These are phyloP conservation scores for Polychaeton citri DNA, from an alignment of 2,329 filamentous ascomycete species.

Conservation along the genomic window DNA sequence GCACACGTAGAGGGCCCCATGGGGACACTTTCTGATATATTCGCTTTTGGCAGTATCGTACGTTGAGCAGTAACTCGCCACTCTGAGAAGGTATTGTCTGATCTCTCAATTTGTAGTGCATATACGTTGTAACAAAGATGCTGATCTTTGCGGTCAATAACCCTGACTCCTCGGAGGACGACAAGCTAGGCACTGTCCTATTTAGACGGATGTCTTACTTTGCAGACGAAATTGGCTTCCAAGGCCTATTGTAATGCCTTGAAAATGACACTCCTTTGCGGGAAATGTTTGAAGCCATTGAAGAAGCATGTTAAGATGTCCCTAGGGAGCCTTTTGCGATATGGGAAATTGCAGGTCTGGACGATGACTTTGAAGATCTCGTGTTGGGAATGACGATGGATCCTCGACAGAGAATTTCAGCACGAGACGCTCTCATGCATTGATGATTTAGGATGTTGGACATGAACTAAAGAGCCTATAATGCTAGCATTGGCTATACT, in stretches of 20 bases:
- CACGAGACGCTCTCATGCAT: background rate
- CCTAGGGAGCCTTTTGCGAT: constrained; percentile 26
- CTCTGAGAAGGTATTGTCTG: background rate
- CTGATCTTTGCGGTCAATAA: constrained; percentile 25
- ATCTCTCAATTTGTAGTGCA: constrained; percentile 21
- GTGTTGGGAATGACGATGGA: constrained; percentile 1
- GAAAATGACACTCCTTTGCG: constrained; percentile 29
- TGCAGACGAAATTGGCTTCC: constrained; percentile 27
- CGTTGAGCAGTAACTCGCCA: constrained; percentile 9
- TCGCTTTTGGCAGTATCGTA: constrained; percentile 32
- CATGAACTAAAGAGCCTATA: background rate
- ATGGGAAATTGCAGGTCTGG: constrained; percentile 1
- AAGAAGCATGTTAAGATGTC: constrained; percentile 29
- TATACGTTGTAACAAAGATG: constrained; percentile 30
- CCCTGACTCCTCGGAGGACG: constrained; percentile 21
- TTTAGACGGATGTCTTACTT: constrained; percentile 37
- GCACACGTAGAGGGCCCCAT: constrained; percentile 28
- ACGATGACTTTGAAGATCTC: constrained; percentile 4
- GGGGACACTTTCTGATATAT: constrained; percentile 29
- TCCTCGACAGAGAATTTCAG: background rate
- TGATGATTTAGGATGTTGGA: background rate
- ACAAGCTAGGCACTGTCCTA: constrained; percentile 28
- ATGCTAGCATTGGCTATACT: background rate
- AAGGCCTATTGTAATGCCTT: constrained; percentile 13
- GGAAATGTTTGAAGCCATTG: constrained; percentile 24